These are phyloP conservation scores for Boletus tomentosulus DNA, from an alignment of 768 basidiomycete species.

Conservation along the genomic window DNA sequence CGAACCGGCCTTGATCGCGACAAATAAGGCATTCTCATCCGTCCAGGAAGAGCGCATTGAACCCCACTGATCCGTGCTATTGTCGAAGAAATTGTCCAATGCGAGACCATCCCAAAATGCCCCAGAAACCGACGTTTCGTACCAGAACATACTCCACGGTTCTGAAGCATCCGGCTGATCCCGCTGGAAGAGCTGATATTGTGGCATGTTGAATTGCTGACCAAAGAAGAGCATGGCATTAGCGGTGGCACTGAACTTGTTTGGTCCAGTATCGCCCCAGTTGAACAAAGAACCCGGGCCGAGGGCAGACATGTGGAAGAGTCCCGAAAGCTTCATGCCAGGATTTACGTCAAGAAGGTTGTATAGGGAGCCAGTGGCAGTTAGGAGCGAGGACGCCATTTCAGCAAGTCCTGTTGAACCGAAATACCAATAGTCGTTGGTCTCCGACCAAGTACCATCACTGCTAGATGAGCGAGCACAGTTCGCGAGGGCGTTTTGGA, in stretches of 20 bases:
- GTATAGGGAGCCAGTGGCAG: slow-evolving; percentile 83
- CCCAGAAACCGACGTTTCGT: slow-evolving; percentile 74
- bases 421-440: slow-evolving; percentile 94
- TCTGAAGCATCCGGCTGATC: slow-evolving; percentile 81
- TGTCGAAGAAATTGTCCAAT: slow-evolving; percentile 80
- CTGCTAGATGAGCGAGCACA: slow-evolving; percentile 59
- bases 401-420: slow-evolving; percentile 90
- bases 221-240: slow-evolving; percentile 84
- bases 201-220: slow-evolving; percentile 60
- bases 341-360: slow-evolving; percentile 68
- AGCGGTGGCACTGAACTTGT: slow-evolving; percentile 93
- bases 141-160: slow-evolving; percentile 93
- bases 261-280: slow-evolving; percentile 62
- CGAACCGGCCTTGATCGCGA: slow-evolving; percentile 85
- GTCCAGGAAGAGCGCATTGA: slow-evolving; percentile 94
- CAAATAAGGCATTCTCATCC: slow-evolving; percentile 73
- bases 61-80: slow-evolving; percentile 74
- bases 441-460: slow-evolving; percentile 93
- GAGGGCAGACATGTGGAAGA: slow-evolving; percentile 85
- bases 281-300: slow-evolving; percentile 87
- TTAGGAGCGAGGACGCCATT: slow-evolving; percentile 74
- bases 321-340: slow-evolving; percentile 66
- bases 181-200: slow-evolving; percentile 85
- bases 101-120: slow-evolving; percentile 89
- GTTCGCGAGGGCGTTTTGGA: slow-evolving; percentile 71